Conservation (phyloP, 257 asterid genomes). For the Nicotiana attenuata region DNA sequence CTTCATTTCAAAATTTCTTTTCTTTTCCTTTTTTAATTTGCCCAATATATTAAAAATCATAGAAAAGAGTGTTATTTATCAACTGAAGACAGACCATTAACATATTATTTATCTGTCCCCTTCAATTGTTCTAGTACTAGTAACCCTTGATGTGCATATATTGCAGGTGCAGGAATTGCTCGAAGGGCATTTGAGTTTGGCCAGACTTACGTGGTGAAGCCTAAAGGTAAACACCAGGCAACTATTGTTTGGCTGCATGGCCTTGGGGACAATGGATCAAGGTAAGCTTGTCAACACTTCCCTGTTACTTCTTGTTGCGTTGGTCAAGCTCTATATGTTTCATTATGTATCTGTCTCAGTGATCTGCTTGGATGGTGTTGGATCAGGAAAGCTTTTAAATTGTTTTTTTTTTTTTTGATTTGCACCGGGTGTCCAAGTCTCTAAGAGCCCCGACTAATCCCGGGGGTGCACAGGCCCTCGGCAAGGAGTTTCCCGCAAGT, state of each 20-base stretch:
- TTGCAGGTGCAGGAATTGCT: slow-evolving; percentile 45
- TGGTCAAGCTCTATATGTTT: background rate
- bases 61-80: background rate
- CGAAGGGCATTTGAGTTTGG: slow-evolving; percentile 71
- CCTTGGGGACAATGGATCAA: slow-evolving; percentile 77
- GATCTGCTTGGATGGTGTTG: slow-evolving; percentile 11
- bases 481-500: too few species aligned
- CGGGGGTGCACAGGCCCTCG: too few species aligned
- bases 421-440: too few species aligned
- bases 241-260: slow-evolving; percentile 89
- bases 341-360: background rate
- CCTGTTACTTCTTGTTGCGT: background rate
- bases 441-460: too few species aligned
- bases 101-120: background rate
- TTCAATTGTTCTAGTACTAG: slow-evolving; percentile 9
- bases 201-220: slow-evolving; percentile 69
- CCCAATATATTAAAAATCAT: background rate
- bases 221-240: slow-evolving; percentile 82
- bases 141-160: slow-evolving; percentile 11
- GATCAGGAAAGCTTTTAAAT: background rate
- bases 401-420: too few species aligned
- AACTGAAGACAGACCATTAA: background rate
- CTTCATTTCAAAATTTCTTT: background rate
- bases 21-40: background rate
- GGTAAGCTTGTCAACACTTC: slow-evolving; percentile 34